Percentiles rank a stretch among this genome's conserved stretches.
Evolutionary conservation across 1,284 basidiomycete species (phyloP).

Genomic region (Sphaerobolus stellatus): DNA sequence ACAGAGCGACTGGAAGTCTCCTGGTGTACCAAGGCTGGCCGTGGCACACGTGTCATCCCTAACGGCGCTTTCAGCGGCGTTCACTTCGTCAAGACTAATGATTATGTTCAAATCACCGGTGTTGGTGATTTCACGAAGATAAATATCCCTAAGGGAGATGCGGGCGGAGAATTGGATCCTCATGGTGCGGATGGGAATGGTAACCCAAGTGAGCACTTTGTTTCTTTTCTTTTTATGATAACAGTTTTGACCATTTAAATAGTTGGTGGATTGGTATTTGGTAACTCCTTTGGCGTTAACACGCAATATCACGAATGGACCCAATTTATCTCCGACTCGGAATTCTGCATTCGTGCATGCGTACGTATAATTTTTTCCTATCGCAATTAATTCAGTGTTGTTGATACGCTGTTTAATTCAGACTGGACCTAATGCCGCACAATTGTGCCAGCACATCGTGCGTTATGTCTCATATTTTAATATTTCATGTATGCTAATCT

Average conservation of each 20-base stretch:
- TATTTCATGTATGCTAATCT: conserved; percentile 11
- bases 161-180: conserved; percentile 35
- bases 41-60: conserved; percentile 47
- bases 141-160: conserved; percentile 35
- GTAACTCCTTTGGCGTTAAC: conserved; percentile 42
- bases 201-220: too few species aligned
- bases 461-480: conserved; percentile 4
- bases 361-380: conserved; percentile 17
- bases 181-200: conserved; percentile 36
- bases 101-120: conserved; percentile 45
- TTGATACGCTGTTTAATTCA: neutral
- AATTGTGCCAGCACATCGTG: conserved; percentile 48
- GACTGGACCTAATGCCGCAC: conserved; percentile 49
- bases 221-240: too few species aligned
- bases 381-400: neutral
- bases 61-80: conserved; percentile 43
- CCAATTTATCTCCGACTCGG: conserved; percentile 47
- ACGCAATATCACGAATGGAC: conserved; percentile 31
- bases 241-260: too few species aligned
- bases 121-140: conserved; percentile 32
- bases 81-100: conserved; percentile 47
- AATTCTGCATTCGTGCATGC: conserved; percentile 69
- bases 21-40: conserved; percentile 52
- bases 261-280: conserved; percentile 60
- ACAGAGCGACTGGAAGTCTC: conserved; percentile 50